phyloP scores from a whole-genome alignment of 805 yeast species.

The Schwanniomyces occidentalis region DNA sequence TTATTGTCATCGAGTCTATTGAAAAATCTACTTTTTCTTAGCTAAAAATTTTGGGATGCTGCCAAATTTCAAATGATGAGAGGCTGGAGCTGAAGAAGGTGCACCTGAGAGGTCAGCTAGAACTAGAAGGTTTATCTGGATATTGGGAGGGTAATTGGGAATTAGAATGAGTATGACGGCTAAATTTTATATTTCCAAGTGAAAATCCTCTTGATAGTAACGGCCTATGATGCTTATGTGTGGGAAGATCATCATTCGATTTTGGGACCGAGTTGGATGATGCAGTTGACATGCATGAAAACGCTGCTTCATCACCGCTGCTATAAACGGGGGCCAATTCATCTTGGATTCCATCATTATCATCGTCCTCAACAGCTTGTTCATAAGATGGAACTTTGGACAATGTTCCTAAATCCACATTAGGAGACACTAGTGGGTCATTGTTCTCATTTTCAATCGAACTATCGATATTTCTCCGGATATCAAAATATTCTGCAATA shows the following conservation, averaged over 20 bases:
- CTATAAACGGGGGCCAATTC: constrained; percentile 23
- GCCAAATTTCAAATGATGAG: constrained; percentile 6
- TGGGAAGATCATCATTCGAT: constrained; percentile 3
- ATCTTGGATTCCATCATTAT: constrained; percentile 20
- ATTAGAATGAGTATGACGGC: too few species aligned
- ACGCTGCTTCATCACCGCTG: not conserved
- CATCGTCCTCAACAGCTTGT: constrained; percentile 41
- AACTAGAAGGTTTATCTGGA: too few species aligned
- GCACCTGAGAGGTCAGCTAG: too few species aligned
- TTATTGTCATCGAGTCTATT: not conserved
- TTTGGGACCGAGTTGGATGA: constrained; percentile 1
- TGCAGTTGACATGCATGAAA: too few species aligned
- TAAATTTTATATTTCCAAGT: too few species aligned
- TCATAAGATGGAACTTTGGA: constrained; percentile 40
- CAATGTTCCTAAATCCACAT: constrained; percentile 24
- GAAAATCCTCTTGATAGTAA: not conserved
- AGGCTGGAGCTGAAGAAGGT: too few species aligned
- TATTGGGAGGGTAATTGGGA: too few species aligned
- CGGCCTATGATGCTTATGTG: not conserved
- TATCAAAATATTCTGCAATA: constrained; percentile 33
- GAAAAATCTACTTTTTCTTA: constrained; percentile 3
- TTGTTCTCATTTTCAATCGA: constrained; percentile 6
- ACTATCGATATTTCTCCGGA: constrained; percentile 16
- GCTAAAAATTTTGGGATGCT: constrained; percentile 1
- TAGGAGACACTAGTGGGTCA: constrained; percentile 7